Base-by-base conservation (phyloP, 75 land plant species). In the Gnetum montanum region DNA sequence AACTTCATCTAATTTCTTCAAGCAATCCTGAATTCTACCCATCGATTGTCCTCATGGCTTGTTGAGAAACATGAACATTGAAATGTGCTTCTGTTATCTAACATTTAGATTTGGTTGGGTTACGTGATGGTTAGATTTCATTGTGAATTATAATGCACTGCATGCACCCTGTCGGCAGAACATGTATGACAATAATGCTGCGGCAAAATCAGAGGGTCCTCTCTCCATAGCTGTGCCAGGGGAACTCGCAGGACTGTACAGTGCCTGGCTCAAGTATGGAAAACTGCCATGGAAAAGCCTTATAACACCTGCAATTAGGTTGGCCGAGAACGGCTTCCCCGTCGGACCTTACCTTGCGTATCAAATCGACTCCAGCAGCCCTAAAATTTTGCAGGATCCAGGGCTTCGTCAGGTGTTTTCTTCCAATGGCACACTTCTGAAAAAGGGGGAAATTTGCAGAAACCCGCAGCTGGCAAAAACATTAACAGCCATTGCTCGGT, bases 211-310 rank as follows among this genome's bases (percentile, higher is more conserved):
- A 6, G 23, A n/a, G 8, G 98, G 98, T 2, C 72, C 83, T 31
- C 52, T 93, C 26, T 72, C 95, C 23, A 67, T 77, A 50, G 98
- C 84, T 3, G 79, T 85, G 36, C 98, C 90, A 1, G 90, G 95
- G 0, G 98, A 93, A 75, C 49, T 93, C 20, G 90, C 87, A 6
- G 98, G 98, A 23, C 79, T 93, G n/a, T 70, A 88, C 56, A 64
- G 67, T 47, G 89, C 79, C 24, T 93, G 98, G 95, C 50, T 49
- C 54, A 60, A 70, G 45, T 60, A 84, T 54, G 98, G 98, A 12
- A 74, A 73, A 16, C 67, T 93, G 23, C 74, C 82, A 2, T 93
- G 98, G 98, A 60, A 59, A 34, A 49, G 46, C 2, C 64, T 93
- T 46, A 70, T 88, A 43, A 57, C 62, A 19, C 90, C 98, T 15